Evolutionary conservation across 495 filamentous ascomycete genomes (phyloP).

Genomic region (Penicillium maclennaniae): DNA sequence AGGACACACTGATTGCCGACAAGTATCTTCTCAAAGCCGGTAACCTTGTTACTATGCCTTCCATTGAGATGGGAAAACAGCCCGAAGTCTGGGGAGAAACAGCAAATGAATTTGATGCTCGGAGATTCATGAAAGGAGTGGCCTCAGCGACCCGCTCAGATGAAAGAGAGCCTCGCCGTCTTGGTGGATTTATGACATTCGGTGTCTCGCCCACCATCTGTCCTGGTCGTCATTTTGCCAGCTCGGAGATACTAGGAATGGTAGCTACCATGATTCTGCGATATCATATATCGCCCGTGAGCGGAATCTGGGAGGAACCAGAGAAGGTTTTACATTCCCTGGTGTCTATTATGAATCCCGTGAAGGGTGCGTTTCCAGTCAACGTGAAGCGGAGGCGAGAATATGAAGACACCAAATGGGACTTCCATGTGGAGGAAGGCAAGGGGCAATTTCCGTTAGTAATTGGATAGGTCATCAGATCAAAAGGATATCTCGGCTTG

Average conservation of each 20-base stretch:
- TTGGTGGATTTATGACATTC: slow-evolving; percentile 36
- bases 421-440: slow-evolving; percentile 18
- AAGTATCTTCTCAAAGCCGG: slow-evolving; percentile 29
- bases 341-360: slow-evolving; percentile 14
- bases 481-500: neutral
- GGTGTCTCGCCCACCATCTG: slow-evolving; percentile 42
- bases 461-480: slow-evolving; percentile 16
- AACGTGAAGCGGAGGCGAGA: slow-evolving; percentile 14
- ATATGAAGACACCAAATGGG: slow-evolving; percentile 25
- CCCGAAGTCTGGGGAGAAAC: slow-evolving; percentile 27
- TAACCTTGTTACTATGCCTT: slow-evolving; percentile 25
- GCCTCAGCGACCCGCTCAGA: neutral
- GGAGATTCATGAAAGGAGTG: slow-evolving; percentile 25
- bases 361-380: slow-evolving; percentile 15
- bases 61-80: slow-evolving; percentile 14
- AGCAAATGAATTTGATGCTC: slow-evolving; percentile 24
- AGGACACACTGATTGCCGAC: slow-evolving; percentile 32
- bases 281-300: slow-evolving; percentile 33
- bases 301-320: slow-evolving; percentile 21
- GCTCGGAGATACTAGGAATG: slow-evolving; percentile 35
- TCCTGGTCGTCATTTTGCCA: slow-evolving; percentile 47
- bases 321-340: slow-evolving; percentile 13
- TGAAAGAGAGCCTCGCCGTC: slow-evolving; percentile 9
- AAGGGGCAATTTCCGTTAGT: slow-evolving; percentile 23
- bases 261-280: slow-evolving; percentile 37